Percentiles rank a stretch among this genome's conserved stretches.
Evolutionary conservation across 495 filamentous ascomycete genomes (phyloP).

Genomic region (Podospora australis): DNA sequence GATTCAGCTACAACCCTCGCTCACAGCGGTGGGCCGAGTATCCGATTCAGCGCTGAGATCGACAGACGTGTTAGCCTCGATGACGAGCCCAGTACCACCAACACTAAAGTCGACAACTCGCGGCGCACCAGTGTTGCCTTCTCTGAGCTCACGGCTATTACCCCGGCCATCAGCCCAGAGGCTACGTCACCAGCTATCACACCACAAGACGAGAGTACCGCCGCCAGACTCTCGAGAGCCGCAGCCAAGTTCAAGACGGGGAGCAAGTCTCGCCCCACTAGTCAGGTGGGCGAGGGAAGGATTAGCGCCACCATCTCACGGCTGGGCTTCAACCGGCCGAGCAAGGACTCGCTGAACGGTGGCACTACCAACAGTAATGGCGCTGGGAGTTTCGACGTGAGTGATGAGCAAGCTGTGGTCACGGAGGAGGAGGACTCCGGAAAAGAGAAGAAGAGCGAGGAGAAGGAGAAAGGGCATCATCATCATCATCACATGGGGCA

Average conservation of each 20-base stretch:
- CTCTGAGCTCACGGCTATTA: slow-evolving; percentile 39
- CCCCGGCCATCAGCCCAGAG: slow-evolving; percentile 30
- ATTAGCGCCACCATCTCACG: slow-evolving; percentile 62
- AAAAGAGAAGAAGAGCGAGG: slow-evolving; percentile 36
- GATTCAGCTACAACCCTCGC: slow-evolving; percentile 28
- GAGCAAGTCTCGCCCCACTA: slow-evolving; percentile 59
- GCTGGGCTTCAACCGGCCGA: slow-evolving; percentile 48
- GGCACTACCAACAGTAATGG: slow-evolving; percentile 10
- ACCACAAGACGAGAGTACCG: slow-evolving; percentile 46
- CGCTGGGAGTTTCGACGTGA: slow-evolving; percentile 27
- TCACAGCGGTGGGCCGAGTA: slow-evolving; percentile 19
- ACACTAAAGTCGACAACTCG: slow-evolving; percentile 29
- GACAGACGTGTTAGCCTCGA: slow-evolving; percentile 29
- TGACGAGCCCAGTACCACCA: slow-evolving; percentile 27
- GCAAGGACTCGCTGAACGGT: slow-evolving; percentile 37
- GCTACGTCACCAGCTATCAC: slow-evolving; percentile 33
- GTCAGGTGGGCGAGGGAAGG: slow-evolving; percentile 60
- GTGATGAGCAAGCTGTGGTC: slow-evolving; percentile 27
- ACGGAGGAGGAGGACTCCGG: slow-evolving; percentile 34
- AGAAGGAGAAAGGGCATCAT: slow-evolving; percentile 29
- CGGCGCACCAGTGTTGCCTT: slow-evolving; percentile 42
- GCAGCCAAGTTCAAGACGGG: slow-evolving; percentile 51
- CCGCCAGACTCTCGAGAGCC: slow-evolving; percentile 50
- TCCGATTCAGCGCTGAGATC: slow-evolving; percentile 36
- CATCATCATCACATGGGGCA: slow-evolving; percentile 24